phyloP scores from a whole-genome alignment of 2,329 filamentous ascomycete species.

The Graphiopsis chlorocephala region DNA sequence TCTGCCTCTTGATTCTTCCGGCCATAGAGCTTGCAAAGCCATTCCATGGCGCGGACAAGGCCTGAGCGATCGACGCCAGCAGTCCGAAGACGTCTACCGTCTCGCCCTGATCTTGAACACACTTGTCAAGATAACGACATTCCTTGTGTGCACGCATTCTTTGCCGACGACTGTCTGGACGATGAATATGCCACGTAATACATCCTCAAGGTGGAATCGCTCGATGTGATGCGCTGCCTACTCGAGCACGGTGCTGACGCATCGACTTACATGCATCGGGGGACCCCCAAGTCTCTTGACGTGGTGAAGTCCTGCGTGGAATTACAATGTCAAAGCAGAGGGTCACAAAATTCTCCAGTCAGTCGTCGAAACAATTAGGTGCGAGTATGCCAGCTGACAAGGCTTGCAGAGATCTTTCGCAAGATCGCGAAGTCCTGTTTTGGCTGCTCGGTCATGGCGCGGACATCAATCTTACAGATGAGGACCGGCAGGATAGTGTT shows the following conservation, averaged over 20 bases:
- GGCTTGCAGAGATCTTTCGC: slow-evolving; percentile 4
- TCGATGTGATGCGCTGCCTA: not conserved
- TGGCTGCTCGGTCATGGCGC: not conserved
- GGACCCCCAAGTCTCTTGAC: not conserved
- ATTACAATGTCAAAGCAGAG: not conserved
- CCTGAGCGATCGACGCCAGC: no score
- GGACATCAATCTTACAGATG: not conserved
- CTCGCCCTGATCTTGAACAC: not conserved
- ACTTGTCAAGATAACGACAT: not conserved
- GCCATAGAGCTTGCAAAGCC: not conserved
- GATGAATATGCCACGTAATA: not conserved
- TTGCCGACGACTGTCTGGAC: not conserved
- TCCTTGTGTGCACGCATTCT: not conserved
- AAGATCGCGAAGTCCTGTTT: not conserved
- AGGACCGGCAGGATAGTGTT: not conserved
- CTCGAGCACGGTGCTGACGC: not conserved
- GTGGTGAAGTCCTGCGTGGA: not conserved
- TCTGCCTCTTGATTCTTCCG: not conserved
- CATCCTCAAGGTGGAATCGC: not conserved
- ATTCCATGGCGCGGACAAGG: not conserved
- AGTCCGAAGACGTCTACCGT: no score
- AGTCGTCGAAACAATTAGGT: not conserved
- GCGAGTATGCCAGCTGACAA: not conserved
- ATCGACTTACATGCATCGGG: not conserved
- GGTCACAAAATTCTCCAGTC: not conserved